Evolutionary conservation across 139 green algal species (phyloP).

Genomic region (Medakamo hakoo): DNA sequence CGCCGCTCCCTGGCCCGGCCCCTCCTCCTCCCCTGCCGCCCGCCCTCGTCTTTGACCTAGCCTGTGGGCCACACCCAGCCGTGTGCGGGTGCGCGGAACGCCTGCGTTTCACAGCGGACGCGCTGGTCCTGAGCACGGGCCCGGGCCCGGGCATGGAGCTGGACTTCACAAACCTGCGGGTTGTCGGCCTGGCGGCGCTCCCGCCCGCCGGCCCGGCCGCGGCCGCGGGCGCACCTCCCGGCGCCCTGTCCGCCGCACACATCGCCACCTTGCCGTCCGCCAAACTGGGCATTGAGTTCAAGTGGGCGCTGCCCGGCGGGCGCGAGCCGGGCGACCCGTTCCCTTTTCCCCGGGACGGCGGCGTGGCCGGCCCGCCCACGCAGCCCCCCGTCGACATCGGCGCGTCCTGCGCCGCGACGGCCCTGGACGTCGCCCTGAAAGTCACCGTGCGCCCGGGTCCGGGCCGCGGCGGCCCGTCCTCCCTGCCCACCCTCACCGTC

Average conservation of each 20-base stretch:
- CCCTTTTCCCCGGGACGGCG: constrained; percentile 22
- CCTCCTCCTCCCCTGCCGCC: not conserved
- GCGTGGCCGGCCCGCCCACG: not conserved
- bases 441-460: constrained; percentile 5
- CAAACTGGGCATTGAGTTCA: constrained; percentile 3
- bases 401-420: constrained; percentile 2
- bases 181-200: constrained; percentile 16
- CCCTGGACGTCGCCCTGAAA: constrained; percentile 9
- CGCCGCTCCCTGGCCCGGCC: constrained; percentile 1
- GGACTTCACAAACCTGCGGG: no score
- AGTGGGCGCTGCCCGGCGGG: constrained; percentile 28
- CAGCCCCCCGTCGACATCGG: no score
- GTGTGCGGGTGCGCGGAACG: no score
- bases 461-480: not conserved
- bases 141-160: no score
- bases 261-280: not conserved
- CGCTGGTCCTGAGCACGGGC: not conserved
- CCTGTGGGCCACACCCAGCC: no score
- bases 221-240: not conserved
- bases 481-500: constrained; percentile 8
- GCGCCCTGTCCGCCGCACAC: not conserved
- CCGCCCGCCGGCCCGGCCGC: not conserved
- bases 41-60: not conserved
- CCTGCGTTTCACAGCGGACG: no score
- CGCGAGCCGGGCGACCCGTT: constrained; percentile 30